These are phyloP conservation scores for Ascosphaera pollenicola DNA, from an alignment of 2,329 filamentous ascomycete genomes.

Conservation along the genomic window DNA sequence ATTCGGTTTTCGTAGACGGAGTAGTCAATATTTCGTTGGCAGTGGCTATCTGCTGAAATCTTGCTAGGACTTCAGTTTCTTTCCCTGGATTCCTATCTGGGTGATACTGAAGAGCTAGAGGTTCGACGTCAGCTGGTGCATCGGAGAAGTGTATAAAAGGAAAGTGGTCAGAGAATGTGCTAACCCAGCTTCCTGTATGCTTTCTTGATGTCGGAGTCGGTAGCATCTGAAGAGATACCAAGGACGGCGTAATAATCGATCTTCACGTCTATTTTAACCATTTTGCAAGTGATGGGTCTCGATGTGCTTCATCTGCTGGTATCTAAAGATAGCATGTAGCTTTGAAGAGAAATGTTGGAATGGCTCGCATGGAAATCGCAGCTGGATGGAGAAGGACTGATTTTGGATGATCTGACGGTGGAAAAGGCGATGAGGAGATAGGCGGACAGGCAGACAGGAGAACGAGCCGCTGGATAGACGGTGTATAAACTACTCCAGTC, in stretches of 20 bases:
- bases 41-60: slow-evolving; percentile 70
- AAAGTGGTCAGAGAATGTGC: slow-evolving; percentile 6
- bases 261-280: slow-evolving; percentile 46
- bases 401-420: too few relatives aligned
- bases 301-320: neutral
- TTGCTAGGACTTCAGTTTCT: slow-evolving; percentile 56
- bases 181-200: slow-evolving; percentile 65
- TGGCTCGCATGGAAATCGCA: too few relatives aligned
- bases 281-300: slow-evolving; percentile 12
- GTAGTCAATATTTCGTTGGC: slow-evolving; percentile 59
- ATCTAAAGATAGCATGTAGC: too few relatives aligned
- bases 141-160: neutral
- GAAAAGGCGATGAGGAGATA: too few relatives aligned
- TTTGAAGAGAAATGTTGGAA: too few relatives aligned
- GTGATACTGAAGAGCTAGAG: slow-evolving; percentile 57
- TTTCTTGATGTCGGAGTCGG: slow-evolving; percentile 58
- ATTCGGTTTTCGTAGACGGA: slow-evolving; percentile 33
- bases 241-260: slow-evolving; percentile 75
- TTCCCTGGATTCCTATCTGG: slow-evolving; percentile 73
- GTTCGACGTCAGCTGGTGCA: neutral
- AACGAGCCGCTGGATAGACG: too few relatives aligned
- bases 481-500: too few relatives aligned
- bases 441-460: too few relatives aligned
- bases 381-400: too few relatives aligned
- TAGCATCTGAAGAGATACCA: slow-evolving; percentile 44